Base-by-base conservation (phyloP, 345 rosid genomes). In the Citrus sinensis region DNA sequence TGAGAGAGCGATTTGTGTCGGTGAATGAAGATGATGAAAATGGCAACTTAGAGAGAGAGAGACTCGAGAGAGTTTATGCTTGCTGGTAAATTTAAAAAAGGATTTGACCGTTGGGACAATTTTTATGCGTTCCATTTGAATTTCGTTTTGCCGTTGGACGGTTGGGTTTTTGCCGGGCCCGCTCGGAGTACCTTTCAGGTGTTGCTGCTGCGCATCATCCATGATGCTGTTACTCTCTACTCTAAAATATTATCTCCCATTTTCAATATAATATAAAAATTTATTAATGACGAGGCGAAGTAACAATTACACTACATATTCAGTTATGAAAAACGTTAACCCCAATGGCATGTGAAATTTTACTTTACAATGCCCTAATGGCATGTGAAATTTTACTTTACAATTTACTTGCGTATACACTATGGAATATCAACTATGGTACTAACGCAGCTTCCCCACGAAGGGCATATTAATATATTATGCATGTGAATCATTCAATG, bases 81-180 rank as follows among this genome's bases (percentile, higher is more conserved):
- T 4, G 22, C 8, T 54, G 58, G 7, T 6, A 19, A 17, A 19
- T 17, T 17, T 54, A 46, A 80, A 67, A 78, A 78, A 73, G 19
- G 61, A 76, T 58, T 73, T 74, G 88, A 80, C 88, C 82, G 86
- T 80, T 82, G 76, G 66, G 67, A 24, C 68, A 56, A 11, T 37
- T 71, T 24, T 34, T 10, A 46, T 29, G 7, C 51, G n/a, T 74
- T 27, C 13, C 27, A 65, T 74, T 84, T 81, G 79, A 84, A 84
- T 75, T 81, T 81, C 16, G 35, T 16, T 54, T 3, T 35, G 39
- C 76, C 71, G 66, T 73, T 76, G 56, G 73, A 51, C 35, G 60
- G 8, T 84, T 69, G 75, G 29, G 11, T 25, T 2, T 27, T 10
- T 19, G 68, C 24, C 65, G 80, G 84, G 59, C 73, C 81, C 67